phyloP scores from a whole-genome alignment of 2,329 filamentous ascomycete species.

The Diaporthe aspalathi region DNA sequence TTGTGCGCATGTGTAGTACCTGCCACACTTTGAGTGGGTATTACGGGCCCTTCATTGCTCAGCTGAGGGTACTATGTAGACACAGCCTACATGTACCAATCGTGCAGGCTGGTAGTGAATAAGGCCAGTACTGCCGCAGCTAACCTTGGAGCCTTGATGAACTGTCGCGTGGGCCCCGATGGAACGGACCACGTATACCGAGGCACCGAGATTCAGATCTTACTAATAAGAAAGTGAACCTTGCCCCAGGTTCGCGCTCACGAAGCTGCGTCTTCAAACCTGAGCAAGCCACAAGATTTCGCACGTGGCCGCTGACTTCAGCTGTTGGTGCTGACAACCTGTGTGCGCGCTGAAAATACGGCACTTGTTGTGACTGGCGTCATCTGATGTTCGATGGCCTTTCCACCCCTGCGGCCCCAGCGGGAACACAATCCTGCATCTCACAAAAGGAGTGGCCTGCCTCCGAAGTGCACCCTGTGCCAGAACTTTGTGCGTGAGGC shows the following conservation, averaged over 20 bases:
- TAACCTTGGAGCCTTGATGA: conserved; percentile 10
- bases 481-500: neutral
- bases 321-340: neutral
- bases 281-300: neutral
- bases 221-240: conserved; percentile 19
- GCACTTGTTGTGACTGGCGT: neutral
- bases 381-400: too few relatives aligned
- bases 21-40: neutral
- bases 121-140: conserved; percentile 25
- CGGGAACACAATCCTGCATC: neutral
- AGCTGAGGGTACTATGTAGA: conserved; percentile 8
- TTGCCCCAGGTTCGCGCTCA: neutral
- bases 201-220: neutral
- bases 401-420: neutral
- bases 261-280: neutral
- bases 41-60: conserved; percentile 2
- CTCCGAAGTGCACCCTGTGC: neutral
- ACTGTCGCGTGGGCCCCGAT: conserved; percentile 15
- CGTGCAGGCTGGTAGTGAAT: neutral
- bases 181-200: neutral
- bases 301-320: neutral
- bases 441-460: neutral
- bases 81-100: neutral
- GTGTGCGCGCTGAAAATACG: neutral
- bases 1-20: neutral